phyloP scores from a whole-genome alignment of 305 asterid genomes.

The Fraxinus ornus region DNA sequence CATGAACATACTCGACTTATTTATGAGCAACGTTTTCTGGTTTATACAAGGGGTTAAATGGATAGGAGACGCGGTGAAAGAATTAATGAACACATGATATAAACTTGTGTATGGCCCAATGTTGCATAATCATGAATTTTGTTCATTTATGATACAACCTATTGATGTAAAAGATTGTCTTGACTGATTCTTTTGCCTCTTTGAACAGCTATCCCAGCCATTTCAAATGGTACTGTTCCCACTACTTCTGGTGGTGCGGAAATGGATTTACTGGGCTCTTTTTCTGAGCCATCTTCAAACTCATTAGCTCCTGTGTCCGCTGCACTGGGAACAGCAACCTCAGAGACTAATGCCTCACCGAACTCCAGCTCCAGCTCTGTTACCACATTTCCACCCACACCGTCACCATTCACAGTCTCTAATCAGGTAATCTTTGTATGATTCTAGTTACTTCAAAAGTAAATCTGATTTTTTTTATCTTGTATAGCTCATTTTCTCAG shows the following conservation, averaged over 20 bases:
- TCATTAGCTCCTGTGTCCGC: conserved; percentile 69
- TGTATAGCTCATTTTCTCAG: neutral
- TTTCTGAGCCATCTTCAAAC: conserved; percentile 60
- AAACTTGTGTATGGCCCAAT: conserved; percentile 5
- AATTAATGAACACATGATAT: neutral
- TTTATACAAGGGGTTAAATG: neutral
- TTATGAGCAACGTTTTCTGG: neutral
- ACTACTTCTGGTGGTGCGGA: conserved; percentile 44
- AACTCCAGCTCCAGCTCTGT: conserved; percentile 45
- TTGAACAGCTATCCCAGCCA: conserved; percentile 53
- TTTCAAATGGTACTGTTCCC: conserved; percentile 44
- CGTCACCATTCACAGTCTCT: conserved; percentile 43
- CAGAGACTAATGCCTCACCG: conserved; percentile 47
- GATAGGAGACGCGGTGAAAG: neutral
- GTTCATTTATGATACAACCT: neutral
- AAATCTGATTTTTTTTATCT: neutral
- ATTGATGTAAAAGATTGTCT: neutral
- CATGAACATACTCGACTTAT: neutral
- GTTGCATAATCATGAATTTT: neutral
- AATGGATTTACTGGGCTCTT: conserved; percentile 71
- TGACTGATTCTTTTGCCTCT: neutral
- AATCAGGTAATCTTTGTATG: conserved; percentile 51
- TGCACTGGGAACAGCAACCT: conserved; percentile 32
- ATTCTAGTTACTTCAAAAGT: neutral
- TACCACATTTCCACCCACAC: conserved; percentile 39